Evolutionary conservation across 2,329 filamentous ascomycete species (phyloP), one percentile per base, ranked within the genome.

Genomic region (Chaetoscypha palmicola): DNA sequence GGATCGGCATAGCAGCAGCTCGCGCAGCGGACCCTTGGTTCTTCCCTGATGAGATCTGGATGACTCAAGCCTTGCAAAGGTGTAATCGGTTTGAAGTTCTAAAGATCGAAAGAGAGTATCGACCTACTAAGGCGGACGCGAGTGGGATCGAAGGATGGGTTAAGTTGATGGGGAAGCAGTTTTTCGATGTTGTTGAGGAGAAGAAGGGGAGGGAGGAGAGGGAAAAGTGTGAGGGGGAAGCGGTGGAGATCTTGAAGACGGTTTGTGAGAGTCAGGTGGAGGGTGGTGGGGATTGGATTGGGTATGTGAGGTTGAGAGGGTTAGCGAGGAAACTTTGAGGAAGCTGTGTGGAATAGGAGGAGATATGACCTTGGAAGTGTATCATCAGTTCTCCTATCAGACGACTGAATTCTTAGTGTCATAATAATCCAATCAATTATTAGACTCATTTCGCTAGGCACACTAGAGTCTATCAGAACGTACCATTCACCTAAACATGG

Each of bases 141-240:
- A 77, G 76, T 2, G 81, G 81, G 0, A 64, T 86, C 9, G 73
- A 76, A 43, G 81, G 79, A 1, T 86, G 82, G 81, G 65, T 83
- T 20, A 65, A 74, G 53, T 60, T 86, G 48, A 81, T 86, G 70
- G 79, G 73, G 1, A 74, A 71, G 48, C 63, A 67, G 50, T 72
- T 81, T 38, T 65, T 86, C 44, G 75, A 81, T 50, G 66, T 63
- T 1, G 59, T 83, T 7, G 66, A 64, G 23, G 67, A 64, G 22
- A 61, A 26, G 4, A 37, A 56, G 36, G 63, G 68, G 62, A 70
- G 32, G n/a, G 34, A 56, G 36, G 63, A 68, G 62, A 70, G 74
- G 49, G 77, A 81, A 48, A 67, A 61, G 33, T 71, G 66, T 4
- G 68, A 81, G 2, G 64, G 57, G 53, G 76, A 81, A 63, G 70